Conservation (phyloP, 179 eudicot genomes). For the Spinacia oleracea region DNA sequence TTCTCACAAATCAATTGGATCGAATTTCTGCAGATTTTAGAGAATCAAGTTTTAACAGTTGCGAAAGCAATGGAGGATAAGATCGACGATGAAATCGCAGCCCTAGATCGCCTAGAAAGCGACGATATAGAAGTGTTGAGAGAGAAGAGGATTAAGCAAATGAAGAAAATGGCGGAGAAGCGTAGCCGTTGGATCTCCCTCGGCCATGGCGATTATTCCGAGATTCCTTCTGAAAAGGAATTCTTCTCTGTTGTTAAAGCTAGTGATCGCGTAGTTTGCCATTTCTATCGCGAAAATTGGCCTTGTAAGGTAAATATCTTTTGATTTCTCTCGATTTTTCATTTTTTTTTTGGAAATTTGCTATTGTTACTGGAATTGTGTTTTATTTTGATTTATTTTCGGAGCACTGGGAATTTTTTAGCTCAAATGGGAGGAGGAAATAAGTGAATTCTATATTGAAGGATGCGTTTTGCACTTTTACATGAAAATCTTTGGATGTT, state of each 20-base stretch:
- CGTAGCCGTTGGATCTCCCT: slow-evolving; percentile 77
- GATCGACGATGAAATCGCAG: slow-evolving; percentile 80
- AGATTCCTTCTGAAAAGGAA: slow-evolving; percentile 81
- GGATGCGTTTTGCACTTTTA: background rate
- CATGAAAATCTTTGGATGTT: background rate
- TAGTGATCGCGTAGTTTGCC: slow-evolving; percentile 91
- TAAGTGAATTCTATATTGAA: background rate
- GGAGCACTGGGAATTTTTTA: background rate
- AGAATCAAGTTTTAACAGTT: slow-evolving; percentile 73
- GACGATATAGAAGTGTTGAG: slow-evolving; percentile 85
- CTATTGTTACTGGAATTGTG: too few species aligned
- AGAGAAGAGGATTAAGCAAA: slow-evolving; percentile 77
- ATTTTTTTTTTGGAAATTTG: background rate
- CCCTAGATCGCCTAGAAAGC: slow-evolving; percentile 69
- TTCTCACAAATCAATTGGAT: background rate
- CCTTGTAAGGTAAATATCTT: slow-evolving; percentile 71
- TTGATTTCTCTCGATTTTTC: background rate
- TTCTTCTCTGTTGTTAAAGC: slow-evolving; percentile 81
- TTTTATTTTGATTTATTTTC: background rate
- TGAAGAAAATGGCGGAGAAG: slow-evolving; percentile 97
- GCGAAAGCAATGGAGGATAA: slow-evolving; percentile 90
- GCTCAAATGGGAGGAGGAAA: background rate
- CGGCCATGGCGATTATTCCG: slow-evolving; percentile 89
- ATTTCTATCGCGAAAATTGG: slow-evolving; percentile 94
- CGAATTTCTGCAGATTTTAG: slow-evolving; percentile 52